Conservation (phyloP, 2,329 filamentous ascomycete genomes). For the Pleoardoris graminearum region DNA sequence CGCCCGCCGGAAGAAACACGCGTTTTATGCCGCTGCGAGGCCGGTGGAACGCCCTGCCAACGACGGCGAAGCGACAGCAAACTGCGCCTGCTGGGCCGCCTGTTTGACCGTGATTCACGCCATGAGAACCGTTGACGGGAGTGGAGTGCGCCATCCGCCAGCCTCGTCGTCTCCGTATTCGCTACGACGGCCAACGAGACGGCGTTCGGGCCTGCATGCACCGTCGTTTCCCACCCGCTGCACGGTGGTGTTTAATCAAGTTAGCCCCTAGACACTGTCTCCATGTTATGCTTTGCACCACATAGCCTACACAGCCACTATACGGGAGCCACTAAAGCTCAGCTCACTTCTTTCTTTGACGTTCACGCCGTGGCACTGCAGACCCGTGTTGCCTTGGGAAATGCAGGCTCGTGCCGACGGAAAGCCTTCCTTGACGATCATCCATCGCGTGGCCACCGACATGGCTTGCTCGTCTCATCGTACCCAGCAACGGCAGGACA, state of each 20-base stretch:
- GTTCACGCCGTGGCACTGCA: background rate
- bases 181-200: background rate
- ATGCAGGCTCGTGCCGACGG: background rate
- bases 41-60: background rate
- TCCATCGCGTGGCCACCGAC: no score
- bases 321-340: background rate
- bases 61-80: background rate
- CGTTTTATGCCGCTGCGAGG: conserved; percentile 8
- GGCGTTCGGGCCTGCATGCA: background rate
- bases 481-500: conserved; percentile 6
- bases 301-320: conserved; percentile 15
- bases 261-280: background rate
- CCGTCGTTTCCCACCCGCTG: background rate
- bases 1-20: conserved; percentile 2
- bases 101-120: background rate
- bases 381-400: background rate
- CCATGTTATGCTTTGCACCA: conserved; percentile 37
- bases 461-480: no score
- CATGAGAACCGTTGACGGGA: background rate
- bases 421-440: conserved; percentile 2
- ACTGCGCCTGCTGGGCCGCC: background rate
- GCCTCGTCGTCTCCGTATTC: background rate
- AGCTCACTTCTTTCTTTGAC: no score
- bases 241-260: background rate
- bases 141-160: conserved; percentile 1